Evolutionary conservation across 2,329 filamentous ascomycete species (phyloP).

Genomic region (Epichloe sibirici): DNA sequence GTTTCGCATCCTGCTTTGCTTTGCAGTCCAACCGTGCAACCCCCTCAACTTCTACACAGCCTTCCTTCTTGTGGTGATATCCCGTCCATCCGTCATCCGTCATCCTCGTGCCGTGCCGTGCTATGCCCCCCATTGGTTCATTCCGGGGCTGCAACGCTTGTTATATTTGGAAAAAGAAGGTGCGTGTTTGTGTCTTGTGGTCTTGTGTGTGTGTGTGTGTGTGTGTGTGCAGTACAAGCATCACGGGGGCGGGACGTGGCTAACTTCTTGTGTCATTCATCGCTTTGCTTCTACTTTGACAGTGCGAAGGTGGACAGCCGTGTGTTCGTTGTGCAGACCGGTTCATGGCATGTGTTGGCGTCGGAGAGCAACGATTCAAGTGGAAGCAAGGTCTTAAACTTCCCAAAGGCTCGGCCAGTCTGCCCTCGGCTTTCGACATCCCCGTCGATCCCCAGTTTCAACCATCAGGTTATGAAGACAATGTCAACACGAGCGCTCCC

Average conservation of each 20-base stretch:
- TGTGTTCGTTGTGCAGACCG: background rate
- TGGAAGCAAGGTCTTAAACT: background rate
- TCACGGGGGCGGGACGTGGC: too few species aligned
- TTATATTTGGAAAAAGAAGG: background rate
- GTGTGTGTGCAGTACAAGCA: too few species aligned
- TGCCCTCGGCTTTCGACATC: background rate
- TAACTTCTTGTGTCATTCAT: too few species aligned
- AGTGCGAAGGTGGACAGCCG: background rate
- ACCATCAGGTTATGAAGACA: too few species aligned
- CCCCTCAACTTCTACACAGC: too few species aligned
- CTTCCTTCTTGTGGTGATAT: too few species aligned
- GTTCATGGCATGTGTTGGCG: background rate
- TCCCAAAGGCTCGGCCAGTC: background rate
- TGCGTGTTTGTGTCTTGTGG: background rate
- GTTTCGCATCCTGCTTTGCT: too few species aligned
- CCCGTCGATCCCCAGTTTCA: too few species aligned
- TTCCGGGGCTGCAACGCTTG: background rate
- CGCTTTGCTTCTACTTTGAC: too few species aligned
- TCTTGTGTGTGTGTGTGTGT: background rate
- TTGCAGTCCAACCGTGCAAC: too few species aligned
- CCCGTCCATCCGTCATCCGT: too few species aligned
- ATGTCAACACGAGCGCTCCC: too few species aligned
- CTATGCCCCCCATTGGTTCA: background rate
- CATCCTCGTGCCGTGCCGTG: background rate
- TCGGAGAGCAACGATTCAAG: background rate